Evolutionary conservation across 495 filamentous ascomycete species (phyloP).

Genomic region (Penicillium nucicola): DNA sequence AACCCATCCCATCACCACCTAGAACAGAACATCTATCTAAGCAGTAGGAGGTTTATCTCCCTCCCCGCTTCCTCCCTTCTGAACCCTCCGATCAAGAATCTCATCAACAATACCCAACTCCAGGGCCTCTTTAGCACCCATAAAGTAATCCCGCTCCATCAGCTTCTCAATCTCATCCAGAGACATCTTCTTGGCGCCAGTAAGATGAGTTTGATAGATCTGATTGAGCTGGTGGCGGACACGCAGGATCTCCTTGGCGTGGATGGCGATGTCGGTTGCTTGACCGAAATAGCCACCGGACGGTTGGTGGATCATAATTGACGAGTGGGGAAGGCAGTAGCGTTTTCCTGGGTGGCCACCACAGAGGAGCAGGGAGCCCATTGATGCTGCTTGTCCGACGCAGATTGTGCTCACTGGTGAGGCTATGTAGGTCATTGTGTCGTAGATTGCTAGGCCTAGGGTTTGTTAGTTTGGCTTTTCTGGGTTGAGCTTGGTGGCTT

Average conservation of each 20-base stretch:
- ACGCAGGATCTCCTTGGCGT: conserved; percentile 93
- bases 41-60: conserved; percentile 17
- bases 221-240: conserved; percentile 81
- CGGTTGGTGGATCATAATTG: conserved; percentile 96
- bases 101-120: conserved; percentile 90
- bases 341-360: conserved; percentile 83
- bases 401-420: conserved; percentile 92
- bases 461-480: conserved; percentile 2
- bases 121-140: conserved; percentile 83
- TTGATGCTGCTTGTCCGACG: conserved; percentile 88
- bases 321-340: conserved; percentile 85
- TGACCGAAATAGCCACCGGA: conserved; percentile 88
- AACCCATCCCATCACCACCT: neutral
- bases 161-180: conserved; percentile 82
- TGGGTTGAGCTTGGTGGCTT: neutral
- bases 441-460: conserved; percentile 87
- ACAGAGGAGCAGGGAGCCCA: conserved; percentile 86
- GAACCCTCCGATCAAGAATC: conserved; percentile 63
- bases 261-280: conserved; percentile 89
- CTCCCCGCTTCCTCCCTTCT: conserved; percentile 30
- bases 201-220: conserved; percentile 86
- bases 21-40: neutral
- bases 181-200: conserved; percentile 58
- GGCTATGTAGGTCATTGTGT: conserved; percentile 97
- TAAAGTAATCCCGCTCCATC: conserved; percentile 95